Conservation (phyloP, 192 early-diverging fungal species). For the Umbelopsis sp. region DNA sequence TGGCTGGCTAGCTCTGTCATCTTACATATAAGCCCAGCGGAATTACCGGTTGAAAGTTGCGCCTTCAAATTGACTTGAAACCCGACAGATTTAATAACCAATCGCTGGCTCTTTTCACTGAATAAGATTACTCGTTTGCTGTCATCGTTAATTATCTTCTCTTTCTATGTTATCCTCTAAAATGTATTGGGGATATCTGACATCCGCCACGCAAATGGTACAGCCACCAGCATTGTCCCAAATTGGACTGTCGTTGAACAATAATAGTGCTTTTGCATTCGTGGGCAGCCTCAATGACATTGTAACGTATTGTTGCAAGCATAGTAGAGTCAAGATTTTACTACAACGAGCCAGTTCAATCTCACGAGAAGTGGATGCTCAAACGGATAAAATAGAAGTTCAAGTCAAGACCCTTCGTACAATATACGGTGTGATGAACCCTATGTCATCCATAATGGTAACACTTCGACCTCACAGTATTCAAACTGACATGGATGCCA, state of each 20-base stretch:
- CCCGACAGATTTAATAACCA: not conserved
- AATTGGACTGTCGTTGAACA: conserved; percentile 7
- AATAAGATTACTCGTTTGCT: not conserved
- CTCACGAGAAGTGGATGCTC: not conserved
- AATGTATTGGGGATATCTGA: conserved; percentile 3
- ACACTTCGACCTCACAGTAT: conserved; percentile 7
- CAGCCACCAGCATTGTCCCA: conserved; percentile 3
- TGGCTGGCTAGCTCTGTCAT: too few species aligned
- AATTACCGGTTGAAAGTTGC: not conserved
- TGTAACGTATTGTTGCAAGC: conserved; percentile 10
- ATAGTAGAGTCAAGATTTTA: not conserved
- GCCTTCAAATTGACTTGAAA: not conserved
- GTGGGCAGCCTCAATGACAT: conserved; percentile 2
- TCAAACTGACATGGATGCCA: not conserved
- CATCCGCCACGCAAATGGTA: conserved; percentile 3
- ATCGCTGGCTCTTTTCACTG: not conserved
- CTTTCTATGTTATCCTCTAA: not conserved
- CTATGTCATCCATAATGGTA: not conserved
- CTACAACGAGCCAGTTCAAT: conserved; percentile 4
- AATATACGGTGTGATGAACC: not conserved
- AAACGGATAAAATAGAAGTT: not conserved
- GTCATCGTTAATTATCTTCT: not conserved
- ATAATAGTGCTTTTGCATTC: conserved; percentile 12
- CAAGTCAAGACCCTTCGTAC: not conserved
- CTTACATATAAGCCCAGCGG: not conserved